These are phyloP conservation scores for Tulasnella sp. DNA, from an alignment of 768 basidiomycete species.

Conservation along the genomic window DNA sequence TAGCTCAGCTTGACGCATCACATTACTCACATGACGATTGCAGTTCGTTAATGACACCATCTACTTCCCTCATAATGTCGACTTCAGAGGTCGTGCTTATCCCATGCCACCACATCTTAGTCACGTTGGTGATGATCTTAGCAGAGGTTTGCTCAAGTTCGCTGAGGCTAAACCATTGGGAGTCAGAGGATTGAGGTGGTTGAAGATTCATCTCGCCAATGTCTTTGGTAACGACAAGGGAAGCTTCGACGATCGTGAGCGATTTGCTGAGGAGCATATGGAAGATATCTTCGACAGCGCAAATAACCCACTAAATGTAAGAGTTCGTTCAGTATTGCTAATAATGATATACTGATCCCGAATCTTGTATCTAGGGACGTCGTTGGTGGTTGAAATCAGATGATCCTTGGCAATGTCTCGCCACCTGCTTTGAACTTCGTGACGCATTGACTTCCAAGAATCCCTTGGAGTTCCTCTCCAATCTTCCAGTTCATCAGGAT, in stretches of 20 bases:
- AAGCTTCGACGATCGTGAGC: slow-evolving; percentile 81
- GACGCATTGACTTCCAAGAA: slow-evolving; percentile 61
- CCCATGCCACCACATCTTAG: slow-evolving; percentile 91
- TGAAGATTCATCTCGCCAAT: slow-evolving; percentile 91
- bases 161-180: slow-evolving; percentile 69
- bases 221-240: slow-evolving; percentile 91
- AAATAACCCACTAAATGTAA: slow-evolving; percentile 58
- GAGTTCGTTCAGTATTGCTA: slow-evolving; percentile 20
- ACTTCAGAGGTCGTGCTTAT: slow-evolving; percentile 95
- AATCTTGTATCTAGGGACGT: slow-evolving; percentile 36
- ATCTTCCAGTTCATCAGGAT: slow-evolving; percentile 91
- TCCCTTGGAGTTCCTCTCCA: slow-evolving; percentile 43
- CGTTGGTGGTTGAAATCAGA: slow-evolving; percentile 88
- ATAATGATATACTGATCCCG: neutral
- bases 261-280: slow-evolving; percentile 57
- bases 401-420: slow-evolving; percentile 96
- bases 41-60: slow-evolving; percentile 80
- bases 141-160: slow-evolving; percentile 75
- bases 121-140: slow-evolving; percentile 90
- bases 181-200: slow-evolving; percentile 75
- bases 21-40: neutral
- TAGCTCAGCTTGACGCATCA: neutral
- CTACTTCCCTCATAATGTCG: slow-evolving; percentile 91
- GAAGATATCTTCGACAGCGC: slow-evolving; percentile 76
- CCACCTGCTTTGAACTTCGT: slow-evolving; percentile 80